Conservation (phyloP, 345 rosid species). For the Syzygium aqueum region DNA sequence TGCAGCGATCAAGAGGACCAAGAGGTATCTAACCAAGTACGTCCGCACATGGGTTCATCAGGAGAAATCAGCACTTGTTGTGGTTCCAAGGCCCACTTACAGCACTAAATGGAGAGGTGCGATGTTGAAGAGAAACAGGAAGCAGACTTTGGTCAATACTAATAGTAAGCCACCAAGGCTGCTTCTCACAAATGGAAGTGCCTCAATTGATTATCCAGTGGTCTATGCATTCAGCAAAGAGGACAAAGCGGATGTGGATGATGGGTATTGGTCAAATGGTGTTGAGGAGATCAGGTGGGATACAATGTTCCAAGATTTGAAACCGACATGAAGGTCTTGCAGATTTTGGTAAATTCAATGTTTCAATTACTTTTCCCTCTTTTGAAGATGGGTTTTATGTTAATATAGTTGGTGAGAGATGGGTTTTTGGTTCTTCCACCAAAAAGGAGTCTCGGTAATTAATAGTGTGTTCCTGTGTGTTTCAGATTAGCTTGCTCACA, state of each 20-base stretch:
- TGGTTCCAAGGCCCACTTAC: constrained; percentile 1
- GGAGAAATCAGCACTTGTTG: constrained; percentile 47
- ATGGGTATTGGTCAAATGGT: constrained; percentile 33
- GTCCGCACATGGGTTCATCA: constrained; percentile 33
- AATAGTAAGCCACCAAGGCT: constrained; percentile 23
- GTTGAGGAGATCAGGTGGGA: constrained; percentile 83
- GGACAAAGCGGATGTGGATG: constrained; percentile 17
- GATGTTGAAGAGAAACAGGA: constrained; percentile 70
- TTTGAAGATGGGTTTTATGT: background rate
- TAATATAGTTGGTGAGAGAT: constrained; percentile 45
- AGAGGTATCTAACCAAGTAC: constrained; percentile 33
- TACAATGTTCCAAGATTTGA: constrained; percentile 79
- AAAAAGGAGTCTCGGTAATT: background rate
- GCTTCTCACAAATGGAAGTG: constrained; percentile 53
- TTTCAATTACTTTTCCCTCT: background rate
- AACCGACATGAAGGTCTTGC: constrained; percentile 56
- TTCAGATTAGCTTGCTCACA: background rate
- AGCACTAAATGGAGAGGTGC: constrained; percentile 5
- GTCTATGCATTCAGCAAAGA: constrained; percentile 26
- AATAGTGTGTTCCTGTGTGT: background rate
- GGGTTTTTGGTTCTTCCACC: constrained; percentile 63
- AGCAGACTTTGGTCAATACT: constrained; percentile 7
- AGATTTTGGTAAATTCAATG: background rate
- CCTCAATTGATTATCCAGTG: constrained; percentile 14
- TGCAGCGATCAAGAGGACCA: constrained; percentile 48